phyloP scores from a whole-genome alignment of 208 protist genomes.

The Crithidia thermophila region DNA sequence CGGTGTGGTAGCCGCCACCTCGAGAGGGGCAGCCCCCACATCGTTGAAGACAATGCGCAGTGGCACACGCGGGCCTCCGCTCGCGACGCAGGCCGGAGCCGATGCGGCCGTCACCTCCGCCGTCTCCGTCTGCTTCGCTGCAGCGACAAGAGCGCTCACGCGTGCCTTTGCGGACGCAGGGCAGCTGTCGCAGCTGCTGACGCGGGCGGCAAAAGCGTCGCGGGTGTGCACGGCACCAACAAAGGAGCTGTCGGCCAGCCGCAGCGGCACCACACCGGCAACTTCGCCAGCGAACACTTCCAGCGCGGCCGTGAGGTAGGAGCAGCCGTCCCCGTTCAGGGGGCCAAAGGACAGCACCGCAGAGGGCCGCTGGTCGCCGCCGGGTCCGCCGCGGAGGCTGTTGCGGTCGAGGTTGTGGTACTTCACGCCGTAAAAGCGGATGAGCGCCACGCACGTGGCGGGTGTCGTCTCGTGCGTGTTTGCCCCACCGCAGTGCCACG shows the following conservation, averaged over 20 bases:
- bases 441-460: slow-evolving; percentile 12
- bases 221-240: slow-evolving; percentile 53
- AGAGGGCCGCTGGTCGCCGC: neutral
- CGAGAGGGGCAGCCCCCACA: neutral
- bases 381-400: neutral
- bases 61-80: neutral
- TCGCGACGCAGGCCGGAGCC: neutral
- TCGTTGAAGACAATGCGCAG: slow-evolving; percentile 22
- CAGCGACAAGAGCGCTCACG: slow-evolving; percentile 4
- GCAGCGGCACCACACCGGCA: slow-evolving; percentile 47
- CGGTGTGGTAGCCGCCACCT: neutral
- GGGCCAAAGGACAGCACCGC: slow-evolving; percentile 49
- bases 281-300: slow-evolving; percentile 45
- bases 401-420: slow-evolving; percentile 51
- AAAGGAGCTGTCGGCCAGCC: slow-evolving; percentile 63
- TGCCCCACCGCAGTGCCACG: slow-evolving; percentile 33
- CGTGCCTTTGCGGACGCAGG: neutral
- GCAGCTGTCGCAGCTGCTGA: slow-evolving; percentile 36
- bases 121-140: slow-evolving; percentile 11
- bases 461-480: slow-evolving; percentile 5
- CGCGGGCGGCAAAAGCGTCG: slow-evolving; percentile 44
- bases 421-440: slow-evolving; percentile 42
- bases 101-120: neutral
- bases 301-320: slow-evolving; percentile 58
- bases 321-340: slow-evolving; percentile 49